Evolutionary conservation across 208 protist genomes (phyloP).

Genomic region (Wallacemonas sp.): DNA sequence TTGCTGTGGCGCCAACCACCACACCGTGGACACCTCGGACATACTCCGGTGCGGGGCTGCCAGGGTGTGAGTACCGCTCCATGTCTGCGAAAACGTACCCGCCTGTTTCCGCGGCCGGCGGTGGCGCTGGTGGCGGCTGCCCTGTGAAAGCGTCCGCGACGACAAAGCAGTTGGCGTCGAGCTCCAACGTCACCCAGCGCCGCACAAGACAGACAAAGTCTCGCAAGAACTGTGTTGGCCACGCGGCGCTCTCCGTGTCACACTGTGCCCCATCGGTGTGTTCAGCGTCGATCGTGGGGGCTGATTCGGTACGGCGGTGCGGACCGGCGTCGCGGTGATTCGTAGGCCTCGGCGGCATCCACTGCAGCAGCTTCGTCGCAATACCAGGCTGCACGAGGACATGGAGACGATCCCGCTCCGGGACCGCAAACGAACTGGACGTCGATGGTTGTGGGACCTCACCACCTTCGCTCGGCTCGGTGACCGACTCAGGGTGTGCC

Average conservation of each 20-base stretch:
- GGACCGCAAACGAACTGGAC: neutral
- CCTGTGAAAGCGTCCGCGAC: too few species aligned
- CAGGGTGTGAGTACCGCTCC: too few species aligned
- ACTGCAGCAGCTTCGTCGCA: neutral
- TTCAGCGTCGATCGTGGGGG: too few species aligned
- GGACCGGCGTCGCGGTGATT: too few species aligned
- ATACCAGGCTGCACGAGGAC: neutral
- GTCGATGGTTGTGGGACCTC: neutral
- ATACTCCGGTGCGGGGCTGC: too few species aligned
- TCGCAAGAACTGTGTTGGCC: conserved; percentile 17
- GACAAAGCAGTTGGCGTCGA: conserved; percentile 15
- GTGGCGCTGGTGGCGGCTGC: too few species aligned
- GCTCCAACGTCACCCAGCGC: conserved; percentile 33
- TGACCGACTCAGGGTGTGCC: too few species aligned
- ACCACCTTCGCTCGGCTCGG: neutral
- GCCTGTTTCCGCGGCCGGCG: too few species aligned
- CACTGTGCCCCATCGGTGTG: neutral
- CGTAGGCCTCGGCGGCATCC: neutral
- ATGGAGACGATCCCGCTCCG: neutral
- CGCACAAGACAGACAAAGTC: conserved; percentile 25
- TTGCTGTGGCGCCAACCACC: too few species aligned
- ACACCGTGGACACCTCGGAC: too few species aligned
- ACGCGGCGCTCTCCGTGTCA: neutral
- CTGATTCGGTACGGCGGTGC: too few species aligned
- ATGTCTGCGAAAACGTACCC: too few species aligned